phyloP scores from a whole-genome alignment of 768 basidiomycete genomes.

The Phanerochaete carnosa region DNA sequence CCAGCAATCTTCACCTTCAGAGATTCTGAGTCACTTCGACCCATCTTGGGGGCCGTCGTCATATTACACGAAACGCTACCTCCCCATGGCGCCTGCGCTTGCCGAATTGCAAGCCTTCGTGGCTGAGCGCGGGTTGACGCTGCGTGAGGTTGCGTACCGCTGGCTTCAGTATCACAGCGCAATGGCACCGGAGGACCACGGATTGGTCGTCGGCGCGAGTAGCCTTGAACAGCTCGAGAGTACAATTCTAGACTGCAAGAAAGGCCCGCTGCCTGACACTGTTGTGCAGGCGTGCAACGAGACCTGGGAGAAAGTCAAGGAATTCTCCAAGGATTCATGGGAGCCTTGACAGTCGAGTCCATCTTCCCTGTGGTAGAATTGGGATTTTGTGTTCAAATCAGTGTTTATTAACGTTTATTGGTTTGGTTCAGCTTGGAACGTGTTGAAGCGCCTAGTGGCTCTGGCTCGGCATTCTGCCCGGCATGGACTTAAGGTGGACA shows the following conservation, averaged over 20 bases:
- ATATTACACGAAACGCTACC: not conserved
- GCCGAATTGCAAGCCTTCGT: conserved; percentile 26
- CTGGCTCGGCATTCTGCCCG: no score
- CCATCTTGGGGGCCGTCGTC: not conserved
- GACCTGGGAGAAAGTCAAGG: conserved; percentile 32
- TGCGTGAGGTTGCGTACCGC: conserved; percentile 37
- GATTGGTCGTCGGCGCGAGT: conserved; percentile 39
- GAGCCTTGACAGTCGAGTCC: not conserved
- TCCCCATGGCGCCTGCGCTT: not conserved
- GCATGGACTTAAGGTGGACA: no score
- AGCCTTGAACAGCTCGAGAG: conserved; percentile 33
- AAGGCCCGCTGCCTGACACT: conserved; percentile 35
- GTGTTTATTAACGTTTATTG: no score
- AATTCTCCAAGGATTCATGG: conserved; percentile 1
- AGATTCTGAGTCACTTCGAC: not conserved
- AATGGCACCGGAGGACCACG: conserved; percentile 27
- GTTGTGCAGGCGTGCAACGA: conserved; percentile 45
- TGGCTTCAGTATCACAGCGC: conserved; percentile 41
- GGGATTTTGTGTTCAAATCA: no score
- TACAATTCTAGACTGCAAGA: conserved; percentile 14
- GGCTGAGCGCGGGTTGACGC: conserved; percentile 29
- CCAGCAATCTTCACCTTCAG: not conserved
- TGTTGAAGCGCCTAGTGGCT: no score
- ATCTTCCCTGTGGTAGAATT: no score
- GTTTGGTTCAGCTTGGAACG: no score